Evolutionary conservation across 768 basidiomycete species (phyloP).

Genomic region (Leucocoprinus sp.): DNA sequence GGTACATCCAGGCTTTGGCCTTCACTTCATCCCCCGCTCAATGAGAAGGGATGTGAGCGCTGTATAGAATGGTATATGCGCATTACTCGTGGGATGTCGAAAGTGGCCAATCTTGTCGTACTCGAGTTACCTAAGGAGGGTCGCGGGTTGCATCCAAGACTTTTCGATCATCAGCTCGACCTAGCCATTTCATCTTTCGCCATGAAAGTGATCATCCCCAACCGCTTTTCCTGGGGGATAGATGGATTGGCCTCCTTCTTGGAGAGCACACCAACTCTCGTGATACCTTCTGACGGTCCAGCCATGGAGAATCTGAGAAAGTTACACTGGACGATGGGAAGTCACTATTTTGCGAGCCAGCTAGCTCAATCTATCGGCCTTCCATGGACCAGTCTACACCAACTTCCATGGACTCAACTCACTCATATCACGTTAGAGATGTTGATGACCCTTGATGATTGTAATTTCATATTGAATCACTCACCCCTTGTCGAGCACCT

Average conservation of each 20-base stretch:
- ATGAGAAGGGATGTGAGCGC: background rate
- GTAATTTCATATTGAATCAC: background rate
- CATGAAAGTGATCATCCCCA: background rate
- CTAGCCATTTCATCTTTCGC: background rate
- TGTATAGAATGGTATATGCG: background rate
- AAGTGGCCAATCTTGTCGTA: background rate
- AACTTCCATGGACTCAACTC: slow-evolving; percentile 3
- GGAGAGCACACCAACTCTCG: background rate
- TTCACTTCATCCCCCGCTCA: background rate
- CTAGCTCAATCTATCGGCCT: background rate
- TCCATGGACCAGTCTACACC: slow-evolving; percentile 5
- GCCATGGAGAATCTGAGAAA: background rate
- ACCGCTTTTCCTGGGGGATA: background rate
- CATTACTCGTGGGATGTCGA: background rate
- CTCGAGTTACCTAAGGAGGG: background rate
- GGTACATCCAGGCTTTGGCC: background rate
- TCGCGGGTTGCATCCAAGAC: background rate
- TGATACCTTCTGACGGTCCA: background rate
- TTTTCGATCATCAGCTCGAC: background rate
- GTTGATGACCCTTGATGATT: slow-evolving; percentile 1
- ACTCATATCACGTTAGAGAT: slow-evolving; percentile 1
- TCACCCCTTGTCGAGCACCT: background rate
- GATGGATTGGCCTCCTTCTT: background rate
- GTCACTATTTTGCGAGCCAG: background rate
- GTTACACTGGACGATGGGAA: background rate